Evolutionary conservation across 163 green algal species (phyloP), one percentile per base, ranked within the genome.

Genomic region (Chlorella variabilis): DNA sequence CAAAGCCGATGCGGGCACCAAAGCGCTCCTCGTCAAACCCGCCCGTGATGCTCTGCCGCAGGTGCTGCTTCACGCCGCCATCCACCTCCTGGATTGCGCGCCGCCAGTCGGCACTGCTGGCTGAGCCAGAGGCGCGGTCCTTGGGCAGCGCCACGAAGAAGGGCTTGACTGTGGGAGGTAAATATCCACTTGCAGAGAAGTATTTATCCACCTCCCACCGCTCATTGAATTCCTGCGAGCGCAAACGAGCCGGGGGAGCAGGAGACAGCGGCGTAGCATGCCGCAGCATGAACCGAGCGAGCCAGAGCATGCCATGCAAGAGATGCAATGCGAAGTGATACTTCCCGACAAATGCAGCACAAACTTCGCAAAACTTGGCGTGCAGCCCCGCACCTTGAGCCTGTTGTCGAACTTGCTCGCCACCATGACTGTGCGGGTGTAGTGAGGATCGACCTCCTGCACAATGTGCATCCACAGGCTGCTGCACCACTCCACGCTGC

Each of bases 121-220:
- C 70, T 27, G 93, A 83, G 34, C 27, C 48, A 18, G 45, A 49
- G 70, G 31, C 89, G 17, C 93, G 90, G 49, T 98, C 94, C 90
- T 98, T 98, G 18, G 96, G 96, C 78, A 98, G 89, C 4, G 95
- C 96, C 34, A 98, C 92, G 78, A 98, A 98, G 84, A 98, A 98
- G 36, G 95, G 95, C 81, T 92, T 92, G 15, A 96, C 92, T 15
- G 92, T 93, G 21, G 89, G 70, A 18, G 93, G 92, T 65, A 98
- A 90, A 83, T 98, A 98, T 9, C 96, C 96, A 1, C 88, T 93
- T 20, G 95, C 66, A 39, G 39, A 13, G 27, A 98, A 86, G 82
- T 98, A 98, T 54, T 94, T 95, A 83, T 96, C 92, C 34, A 97
- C 89, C 89, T 98, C 96, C 94, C 95, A 98, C 13, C 95, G 89